These are phyloP conservation scores for Rhynchosporium graminicola DNA, from an alignment of 2,329 filamentous ascomycete species.

Conservation along the genomic window DNA sequence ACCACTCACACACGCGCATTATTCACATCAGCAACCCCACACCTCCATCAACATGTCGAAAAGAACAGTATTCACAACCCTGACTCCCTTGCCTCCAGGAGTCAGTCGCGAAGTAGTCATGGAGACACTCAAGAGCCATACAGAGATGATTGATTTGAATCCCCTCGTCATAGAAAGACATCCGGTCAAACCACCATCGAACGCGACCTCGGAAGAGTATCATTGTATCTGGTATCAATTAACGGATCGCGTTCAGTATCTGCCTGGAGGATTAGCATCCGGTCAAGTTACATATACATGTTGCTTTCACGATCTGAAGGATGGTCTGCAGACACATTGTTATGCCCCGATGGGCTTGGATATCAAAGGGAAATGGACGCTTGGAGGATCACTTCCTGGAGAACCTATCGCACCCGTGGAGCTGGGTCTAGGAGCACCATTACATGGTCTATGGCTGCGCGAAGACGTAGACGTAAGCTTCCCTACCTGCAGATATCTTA, in stretches of 20 bases:
- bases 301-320: conserved; percentile 73
- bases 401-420: conserved; percentile 68
- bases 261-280: conserved; percentile 63
- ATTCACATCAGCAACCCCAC: conserved; percentile 2
- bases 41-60: conserved; percentile 34
- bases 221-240: conserved; percentile 76
- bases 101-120: conserved; percentile 72
- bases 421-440: conserved; percentile 64
- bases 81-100: conserved; percentile 72
- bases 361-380: conserved; percentile 74
- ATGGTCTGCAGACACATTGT: conserved; percentile 78
- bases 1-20: not conserved
- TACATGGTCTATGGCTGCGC: conserved; percentile 73
- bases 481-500: not conserved
- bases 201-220: conserved; percentile 70
- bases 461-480: conserved; percentile 69
- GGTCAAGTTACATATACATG: conserved; percentile 76
- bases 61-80: conserved; percentile 67
- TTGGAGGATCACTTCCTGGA: conserved; percentile 70
- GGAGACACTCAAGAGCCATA: conserved; percentile 74
- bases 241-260: conserved; percentile 74
- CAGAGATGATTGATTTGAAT: conserved; percentile 85
- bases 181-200: conserved; percentile 65
- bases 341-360: conserved; percentile 82
- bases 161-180: conserved; percentile 76